A percentile compares a stretch with the other conserved stretches of the same genome.
These are phyloP conservation scores for Cajanus cajan DNA, from an alignment of 306 rosid species.

Conservation along the genomic window DNA sequence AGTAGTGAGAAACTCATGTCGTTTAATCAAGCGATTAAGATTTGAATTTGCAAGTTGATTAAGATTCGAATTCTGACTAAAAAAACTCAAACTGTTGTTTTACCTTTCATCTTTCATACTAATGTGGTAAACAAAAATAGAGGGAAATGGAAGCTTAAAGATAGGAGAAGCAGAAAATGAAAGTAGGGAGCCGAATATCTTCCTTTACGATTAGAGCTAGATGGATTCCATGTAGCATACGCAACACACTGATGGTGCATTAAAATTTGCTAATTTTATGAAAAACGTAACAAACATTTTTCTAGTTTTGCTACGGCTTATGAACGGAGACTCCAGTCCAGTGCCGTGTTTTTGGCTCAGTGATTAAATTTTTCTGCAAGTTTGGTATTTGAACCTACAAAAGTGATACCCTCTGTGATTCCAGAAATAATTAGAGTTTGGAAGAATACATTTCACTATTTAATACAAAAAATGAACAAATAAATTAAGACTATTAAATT, in stretches of 20 bases:
- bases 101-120: background rate
- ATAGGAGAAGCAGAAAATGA: background rate
- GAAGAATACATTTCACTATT: no score
- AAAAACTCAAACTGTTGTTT: no score
- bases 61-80: no score
- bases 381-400: background rate
- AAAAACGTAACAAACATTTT: background rate
- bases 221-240: background rate
- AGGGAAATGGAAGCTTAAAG: conserved; percentile 3
- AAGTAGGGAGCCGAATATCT: background rate
- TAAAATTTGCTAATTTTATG: background rate
- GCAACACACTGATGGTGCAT: background rate
- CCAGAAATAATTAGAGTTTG: background rate
- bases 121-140: background rate
- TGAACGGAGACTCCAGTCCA: background rate
- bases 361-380: background rate
- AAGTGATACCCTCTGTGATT: background rate
- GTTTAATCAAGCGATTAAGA: no score
- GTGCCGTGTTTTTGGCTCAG: no score
- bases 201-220: conserved; percentile 32
- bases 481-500: no score
- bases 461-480: no score
- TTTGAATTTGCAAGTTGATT: no score
- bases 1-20: no score
- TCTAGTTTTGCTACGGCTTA: background rate